Conservation (phyloP, 2,329 filamentous ascomycete genomes). For the Curvularia spicifera region DNA sequence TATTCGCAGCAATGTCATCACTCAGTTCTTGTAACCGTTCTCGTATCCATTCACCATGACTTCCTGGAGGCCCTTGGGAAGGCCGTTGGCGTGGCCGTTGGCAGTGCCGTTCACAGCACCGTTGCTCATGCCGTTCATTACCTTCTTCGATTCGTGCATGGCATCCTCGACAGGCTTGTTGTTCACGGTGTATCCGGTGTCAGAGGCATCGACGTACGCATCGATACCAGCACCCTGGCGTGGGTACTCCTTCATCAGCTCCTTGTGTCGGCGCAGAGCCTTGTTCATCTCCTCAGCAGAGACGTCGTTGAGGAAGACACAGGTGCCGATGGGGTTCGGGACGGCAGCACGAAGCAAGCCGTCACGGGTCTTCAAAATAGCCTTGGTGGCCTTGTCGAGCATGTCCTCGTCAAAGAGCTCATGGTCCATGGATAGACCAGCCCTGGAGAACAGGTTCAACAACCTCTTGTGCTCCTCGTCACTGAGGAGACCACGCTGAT, state of each 20-base stretch:
- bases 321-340: constrained; percentile 70
- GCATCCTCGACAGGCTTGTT: constrained; percentile 48
- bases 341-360: constrained; percentile 72
- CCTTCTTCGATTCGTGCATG: constrained; percentile 26
- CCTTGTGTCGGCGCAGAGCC: constrained; percentile 68
- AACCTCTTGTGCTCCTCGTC: constrained; percentile 67
- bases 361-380: constrained; percentile 74
- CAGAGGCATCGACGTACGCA: constrained; percentile 71
- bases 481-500: constrained; percentile 66
- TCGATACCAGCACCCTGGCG: constrained; percentile 70
- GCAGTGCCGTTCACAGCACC: constrained; percentile 31
- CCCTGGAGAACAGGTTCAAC: constrained; percentile 71
- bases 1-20: constrained; percentile 16
- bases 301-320: constrained; percentile 73
- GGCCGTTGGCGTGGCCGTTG: constrained; percentile 28
- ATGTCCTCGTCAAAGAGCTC: constrained; percentile 69
- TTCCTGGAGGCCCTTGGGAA: constrained; percentile 31
- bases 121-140: constrained; percentile 35
- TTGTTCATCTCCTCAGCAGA: constrained; percentile 65
- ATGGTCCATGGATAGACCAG: constrained; percentile 75
- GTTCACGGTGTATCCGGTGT: constrained; percentile 67
- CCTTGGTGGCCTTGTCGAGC: constrained; percentile 69
- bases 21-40: constrained; percentile 43
- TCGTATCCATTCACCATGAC: constrained; percentile 41
- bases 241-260: constrained; percentile 66